These are phyloP conservation scores for Yamadazyma diddensiae DNA, from an alignment of 1,139 yeast genomes.

Conservation along the genomic window DNA sequence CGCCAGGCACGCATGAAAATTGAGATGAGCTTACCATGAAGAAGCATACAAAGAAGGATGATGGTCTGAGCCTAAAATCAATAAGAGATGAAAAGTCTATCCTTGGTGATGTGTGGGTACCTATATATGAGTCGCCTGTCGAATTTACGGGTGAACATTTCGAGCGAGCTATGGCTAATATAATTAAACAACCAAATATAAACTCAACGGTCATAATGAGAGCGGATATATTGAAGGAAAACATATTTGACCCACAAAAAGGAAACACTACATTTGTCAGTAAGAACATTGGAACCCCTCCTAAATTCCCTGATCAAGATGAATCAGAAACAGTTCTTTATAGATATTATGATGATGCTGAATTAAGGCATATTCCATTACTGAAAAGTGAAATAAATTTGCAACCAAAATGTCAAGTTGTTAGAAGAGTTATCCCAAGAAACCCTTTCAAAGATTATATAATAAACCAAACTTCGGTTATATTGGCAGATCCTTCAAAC, in stretches of 20 bases:
- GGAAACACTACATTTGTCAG: constrained; percentile 36
- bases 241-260: constrained; percentile 34
- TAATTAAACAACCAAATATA: constrained; percentile 83
- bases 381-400: constrained; percentile 26
- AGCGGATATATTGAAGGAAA: constrained; percentile 75
- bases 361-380: constrained; percentile 46
- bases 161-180: constrained; percentile 73
- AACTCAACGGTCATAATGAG: constrained; percentile 88
- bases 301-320: constrained; percentile 27
- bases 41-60: constrained; percentile 10
- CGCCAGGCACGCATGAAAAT: too few species aligned
- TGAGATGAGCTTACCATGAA: constrained; percentile 13
- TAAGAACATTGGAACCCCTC: constrained; percentile 31
- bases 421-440: constrained; percentile 81
- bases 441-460: constrained; percentile 83
- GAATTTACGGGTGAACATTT: constrained; percentile 54
- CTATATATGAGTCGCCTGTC: constrained; percentile 46
- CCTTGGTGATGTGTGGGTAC: constrained; percentile 68
- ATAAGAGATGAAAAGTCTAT: constrained; percentile 28
- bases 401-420: constrained; percentile 49
- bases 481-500: constrained; percentile 26
- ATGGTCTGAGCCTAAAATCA: constrained; percentile 6
- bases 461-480: constrained; percentile 79
- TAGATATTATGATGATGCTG: constrained; percentile 54
- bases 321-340: constrained; percentile 37